Base-by-base conservation (phyloP, 1,284 basidiomycete species). In the Tilletia caries region DNA sequence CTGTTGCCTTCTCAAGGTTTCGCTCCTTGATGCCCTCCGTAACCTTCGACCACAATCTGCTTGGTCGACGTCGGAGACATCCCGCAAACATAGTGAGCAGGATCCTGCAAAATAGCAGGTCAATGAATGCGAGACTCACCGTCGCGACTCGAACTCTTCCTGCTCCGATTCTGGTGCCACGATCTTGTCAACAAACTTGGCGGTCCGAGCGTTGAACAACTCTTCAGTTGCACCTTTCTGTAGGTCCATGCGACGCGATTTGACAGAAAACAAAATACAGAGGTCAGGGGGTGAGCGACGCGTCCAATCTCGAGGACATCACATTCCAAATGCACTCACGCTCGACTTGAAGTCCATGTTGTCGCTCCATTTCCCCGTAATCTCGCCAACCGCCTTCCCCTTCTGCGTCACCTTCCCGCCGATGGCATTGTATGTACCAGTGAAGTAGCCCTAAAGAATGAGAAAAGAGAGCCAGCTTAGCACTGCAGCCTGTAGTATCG, bases 1-100 rank as follows among this genome's bases (percentile, higher is more conserved):
- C 88, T 10, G 95, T 97, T 13, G 96, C 96, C 29, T 89, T 91
- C 78, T 94, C 92, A 91, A 98, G 94, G 83, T 99, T 92, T 80
- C 91, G 92, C 58, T 86, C 86, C 66, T 88, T 85, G 84, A 98
- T 98, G 23, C 95, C 96, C 29, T 88, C 86, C 20, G 95, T 98
- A 52, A 98, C 86, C 68, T 90, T 88, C 48, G 86, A 82, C 95
- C 95, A 98, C 66, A 98, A 85, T 75, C 77, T 68, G 58, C 27
- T 13, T 1, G 25, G 3, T 25, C 13, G n/a, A 4, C 23, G 23
- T 4, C 3, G 27, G 5, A 23, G 15, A 75, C 72, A 70, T 85
- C 85, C 44, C 84, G 83, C 54, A n/a, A n/a, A n/a, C n/a, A n/a
- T 54, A 69, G 32, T 67, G 29, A 52, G 41, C 64, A 37, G 52